Base-by-base conservation (phyloP, 1,284 basidiomycete genomes). In the Kalmanozyma brasiliensis region DNA sequence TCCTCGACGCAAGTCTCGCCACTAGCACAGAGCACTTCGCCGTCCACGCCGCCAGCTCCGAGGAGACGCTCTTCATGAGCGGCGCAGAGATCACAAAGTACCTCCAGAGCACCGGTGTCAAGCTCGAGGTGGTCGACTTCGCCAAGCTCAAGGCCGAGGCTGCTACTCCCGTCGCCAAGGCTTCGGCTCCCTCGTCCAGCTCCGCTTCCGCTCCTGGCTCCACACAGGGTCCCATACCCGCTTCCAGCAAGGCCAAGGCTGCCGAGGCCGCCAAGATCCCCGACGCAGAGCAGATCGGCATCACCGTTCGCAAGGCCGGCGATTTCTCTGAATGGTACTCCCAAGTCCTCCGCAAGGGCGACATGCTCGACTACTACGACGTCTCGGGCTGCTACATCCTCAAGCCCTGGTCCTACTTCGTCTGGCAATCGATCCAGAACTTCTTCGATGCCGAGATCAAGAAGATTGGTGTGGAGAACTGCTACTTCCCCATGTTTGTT, bases 401-500 rank as follows among this genome's bases (percentile, higher is more conserved):
- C 66, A 94, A 94, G 83, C 96, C 96, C 0, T 94, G 93, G 91
- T 95, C 93, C 8, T 98, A 93, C 84, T 89, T 88, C 77, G 94
- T 98, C 80, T 98, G 96, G 96, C 93, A 98, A 82, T 87, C 87
- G 58, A 97, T 99, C 70, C 93, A 96, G 85, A 87, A 42, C 49
- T 78, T 67, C 43, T 77, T 79, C 46, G 74, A 81, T 37, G 58
- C 35, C 37, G 68, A 90, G 82, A 98, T 98, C 86, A 94, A 93
- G 85, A 91, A 92, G 78, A 87, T 97, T 78, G 96, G 91, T 41
- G 94, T 98, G 29, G 91, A 96, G 82, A 98, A 98, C 84, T 90
- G 93, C 38, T 99, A 97, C 82, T 99, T 99, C 87, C 96, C 95
- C 14, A 97, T 98, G 93, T 98, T 98, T 78, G 92, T 99, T 47